A percentile compares a stretch with the other conserved stretches of the same genome.
Conservation (phyloP, 176 grass and related monocot species). For the Eragrostis curvula region DNA sequence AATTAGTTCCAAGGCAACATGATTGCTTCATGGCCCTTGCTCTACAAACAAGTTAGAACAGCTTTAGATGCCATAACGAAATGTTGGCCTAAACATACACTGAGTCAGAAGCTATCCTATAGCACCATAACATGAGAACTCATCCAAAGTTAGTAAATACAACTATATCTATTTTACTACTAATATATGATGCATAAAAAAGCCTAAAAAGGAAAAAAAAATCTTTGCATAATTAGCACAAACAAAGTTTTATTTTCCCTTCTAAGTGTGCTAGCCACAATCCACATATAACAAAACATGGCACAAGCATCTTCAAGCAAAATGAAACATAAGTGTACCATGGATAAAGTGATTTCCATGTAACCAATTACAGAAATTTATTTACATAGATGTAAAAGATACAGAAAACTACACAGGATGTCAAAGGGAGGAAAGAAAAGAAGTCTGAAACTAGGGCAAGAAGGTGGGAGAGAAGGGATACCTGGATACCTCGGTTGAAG, state of each 20-base stretch:
- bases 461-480: background rate
- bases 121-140: background rate
- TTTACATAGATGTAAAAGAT: background rate
- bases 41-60: conserved; percentile 1
- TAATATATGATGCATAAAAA: background rate
- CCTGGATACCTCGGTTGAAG: background rate
- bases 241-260: background rate
- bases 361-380: background rate
- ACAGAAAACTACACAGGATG: background rate
- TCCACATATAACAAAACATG: background rate
- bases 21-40: conserved; percentile 33
- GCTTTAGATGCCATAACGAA: background rate
- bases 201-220: background rate
- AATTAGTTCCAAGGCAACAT: background rate
- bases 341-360: background rate
- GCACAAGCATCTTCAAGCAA: background rate
- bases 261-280: background rate
- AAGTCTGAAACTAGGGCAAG: background rate
- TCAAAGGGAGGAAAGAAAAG: background rate
- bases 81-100: background rate
- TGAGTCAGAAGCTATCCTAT: background rate
- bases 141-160: conserved; percentile 13
- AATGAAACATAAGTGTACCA: background rate
- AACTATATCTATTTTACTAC: background rate
- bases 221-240: background rate